These are phyloP conservation scores for Marchantia paleacea DNA, from an alignment of 225 moss, liverwort and hornwort species.

Conservation along the genomic window DNA sequence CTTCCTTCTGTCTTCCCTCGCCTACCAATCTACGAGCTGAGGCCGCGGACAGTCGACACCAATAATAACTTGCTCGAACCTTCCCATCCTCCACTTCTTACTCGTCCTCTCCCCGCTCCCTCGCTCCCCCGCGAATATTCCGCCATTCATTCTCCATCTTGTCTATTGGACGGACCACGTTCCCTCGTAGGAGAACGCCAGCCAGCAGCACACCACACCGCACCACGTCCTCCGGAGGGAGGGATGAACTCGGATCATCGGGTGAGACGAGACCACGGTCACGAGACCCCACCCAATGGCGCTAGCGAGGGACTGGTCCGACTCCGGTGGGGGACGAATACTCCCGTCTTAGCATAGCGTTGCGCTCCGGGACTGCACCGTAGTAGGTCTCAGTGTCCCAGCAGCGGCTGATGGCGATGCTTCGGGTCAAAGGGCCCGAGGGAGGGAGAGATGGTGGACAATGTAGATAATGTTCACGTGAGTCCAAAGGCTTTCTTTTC, in stretches of 20 bases:
- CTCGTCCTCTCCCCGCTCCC: background rate
- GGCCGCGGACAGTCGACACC: background rate
- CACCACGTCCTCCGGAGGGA: background rate
- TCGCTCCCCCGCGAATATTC: conserved; percentile 1
- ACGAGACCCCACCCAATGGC: too few relatives aligned
- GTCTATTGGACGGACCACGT: conserved; percentile 6
- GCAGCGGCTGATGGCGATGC: background rate
- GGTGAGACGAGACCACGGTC: too few relatives aligned
- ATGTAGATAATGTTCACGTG: background rate
- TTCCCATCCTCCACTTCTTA: background rate
- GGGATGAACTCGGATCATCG: background rate
- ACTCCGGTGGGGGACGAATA: too few relatives aligned
- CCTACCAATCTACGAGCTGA: background rate
- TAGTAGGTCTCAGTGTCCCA: background rate
- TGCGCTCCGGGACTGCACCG: too few relatives aligned
- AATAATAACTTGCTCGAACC: background rate
- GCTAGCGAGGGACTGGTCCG: too few relatives aligned
- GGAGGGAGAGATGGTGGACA: background rate
- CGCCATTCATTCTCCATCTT: conserved; percentile 14
- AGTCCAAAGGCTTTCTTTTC: conserved; percentile 1
- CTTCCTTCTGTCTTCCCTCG: background rate
- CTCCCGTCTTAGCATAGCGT: too few relatives aligned
- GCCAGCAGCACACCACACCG: background rate
- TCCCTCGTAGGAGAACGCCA: background rate
- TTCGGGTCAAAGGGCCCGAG: background rate